These are phyloP conservation scores for Elaeis guineensis DNA, from an alignment of 176 grass and related monocot genomes.

Conservation along the genomic window DNA sequence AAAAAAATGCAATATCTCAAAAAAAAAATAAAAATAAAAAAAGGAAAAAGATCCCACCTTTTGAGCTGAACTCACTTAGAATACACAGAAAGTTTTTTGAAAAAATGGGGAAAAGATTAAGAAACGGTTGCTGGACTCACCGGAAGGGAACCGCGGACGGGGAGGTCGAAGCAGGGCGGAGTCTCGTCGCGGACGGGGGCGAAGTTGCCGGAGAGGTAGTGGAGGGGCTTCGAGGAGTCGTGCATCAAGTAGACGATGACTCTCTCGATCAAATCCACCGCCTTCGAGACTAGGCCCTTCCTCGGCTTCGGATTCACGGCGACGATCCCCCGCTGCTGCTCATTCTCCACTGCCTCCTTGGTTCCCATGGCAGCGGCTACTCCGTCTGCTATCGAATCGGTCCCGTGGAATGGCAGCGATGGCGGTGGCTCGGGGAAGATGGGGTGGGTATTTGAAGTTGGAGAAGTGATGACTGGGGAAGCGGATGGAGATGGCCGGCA, in stretches of 20 bases:
- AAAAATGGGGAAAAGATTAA: background rate
- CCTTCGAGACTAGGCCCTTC: conserved; percentile 52
- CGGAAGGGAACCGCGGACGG: conserved; percentile 62
- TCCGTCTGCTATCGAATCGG: no score
- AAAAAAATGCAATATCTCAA: no score
- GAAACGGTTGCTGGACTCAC: conserved; percentile 10
- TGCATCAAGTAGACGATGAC: conserved; percentile 45
- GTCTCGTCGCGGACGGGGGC: conserved; percentile 69
- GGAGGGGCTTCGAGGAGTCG: conserved; percentile 44
- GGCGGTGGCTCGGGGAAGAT: no score
- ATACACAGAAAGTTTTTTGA: no score
- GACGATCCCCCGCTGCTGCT: conserved; percentile 15
- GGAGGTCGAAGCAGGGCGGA: conserved; percentile 48
- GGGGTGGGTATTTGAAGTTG: no score
- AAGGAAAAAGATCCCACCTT: no score
- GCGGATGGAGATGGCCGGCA: no score
- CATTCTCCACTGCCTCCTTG: conserved; percentile 1
- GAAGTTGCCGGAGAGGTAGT: conserved; percentile 87
- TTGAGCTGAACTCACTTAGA: no score
- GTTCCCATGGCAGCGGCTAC: conserved; percentile 31
- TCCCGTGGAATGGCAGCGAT: no score
- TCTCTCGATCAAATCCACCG: conserved; percentile 61
- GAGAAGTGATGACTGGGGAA: no score
- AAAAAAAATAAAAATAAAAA: no score
- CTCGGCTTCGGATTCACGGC: conserved; percentile 44